A percentile compares a stretch with the other conserved stretches of the same genome.
These are phyloP conservation scores for Chaetomiaceae sp. DNA, from an alignment of 2,329 filamentous ascomycete species.

Conservation along the genomic window DNA sequence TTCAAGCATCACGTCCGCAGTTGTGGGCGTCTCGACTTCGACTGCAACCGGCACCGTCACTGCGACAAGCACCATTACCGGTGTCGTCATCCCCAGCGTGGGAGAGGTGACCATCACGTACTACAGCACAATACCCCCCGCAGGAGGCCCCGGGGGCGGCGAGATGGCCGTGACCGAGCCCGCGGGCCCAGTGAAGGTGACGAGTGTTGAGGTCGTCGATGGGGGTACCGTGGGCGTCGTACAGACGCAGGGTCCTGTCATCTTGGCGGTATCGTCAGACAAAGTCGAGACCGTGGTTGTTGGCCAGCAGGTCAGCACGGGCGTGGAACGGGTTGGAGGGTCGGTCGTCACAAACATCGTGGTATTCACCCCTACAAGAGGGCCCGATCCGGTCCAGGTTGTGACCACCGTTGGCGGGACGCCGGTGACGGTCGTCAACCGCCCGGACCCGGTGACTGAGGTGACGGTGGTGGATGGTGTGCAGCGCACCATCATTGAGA, in stretches of 20 bases:
- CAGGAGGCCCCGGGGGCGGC: neutral
- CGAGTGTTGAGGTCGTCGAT: conserved; percentile 23
- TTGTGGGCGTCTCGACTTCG: neutral
- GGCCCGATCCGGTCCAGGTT: neutral
- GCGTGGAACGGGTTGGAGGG: conserved; percentile 15
- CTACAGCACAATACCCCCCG: conserved; percentile 19
- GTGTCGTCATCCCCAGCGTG: conserved; percentile 20
- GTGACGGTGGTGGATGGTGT: conserved; percentile 12
- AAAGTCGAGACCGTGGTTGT: conserved; percentile 17
- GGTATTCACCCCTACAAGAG: conserved; percentile 21
- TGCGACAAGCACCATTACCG: conserved; percentile 14
- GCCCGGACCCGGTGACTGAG: conserved; percentile 12
- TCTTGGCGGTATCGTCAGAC: conserved; percentile 16
- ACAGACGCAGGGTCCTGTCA: conserved; percentile 19
- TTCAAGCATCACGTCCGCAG: neutral
- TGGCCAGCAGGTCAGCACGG: conserved; percentile 14
- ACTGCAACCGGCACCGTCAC: conserved; percentile 5
- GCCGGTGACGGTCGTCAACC: conserved; percentile 20
- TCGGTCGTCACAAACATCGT: conserved; percentile 17
- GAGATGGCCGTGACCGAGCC: conserved; percentile 1
- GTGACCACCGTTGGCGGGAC: conserved; percentile 21
- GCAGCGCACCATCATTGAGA: conserved; percentile 16
- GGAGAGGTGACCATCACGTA: conserved; percentile 24
- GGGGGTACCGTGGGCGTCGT: conserved; percentile 22
- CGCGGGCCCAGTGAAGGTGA: conserved; percentile 19